Base-by-base conservation (phyloP, 805 yeast genomes). In the Sugiyamaella qingdaonensis region DNA sequence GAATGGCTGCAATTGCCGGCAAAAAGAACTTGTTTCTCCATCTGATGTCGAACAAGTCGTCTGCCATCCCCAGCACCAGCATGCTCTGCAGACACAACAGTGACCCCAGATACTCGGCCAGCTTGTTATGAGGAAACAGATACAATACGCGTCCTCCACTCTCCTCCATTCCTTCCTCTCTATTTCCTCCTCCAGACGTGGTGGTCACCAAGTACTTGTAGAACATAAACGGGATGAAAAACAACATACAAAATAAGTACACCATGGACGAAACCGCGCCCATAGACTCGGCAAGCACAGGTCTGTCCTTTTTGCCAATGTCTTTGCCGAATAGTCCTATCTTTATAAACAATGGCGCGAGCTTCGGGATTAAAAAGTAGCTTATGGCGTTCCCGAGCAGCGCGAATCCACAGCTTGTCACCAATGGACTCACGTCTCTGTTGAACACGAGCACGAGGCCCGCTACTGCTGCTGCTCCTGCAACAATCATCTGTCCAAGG, bases 11-110 rank as follows among this genome's bases (percentile, higher is more conserved):
- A 51, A 94, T 81, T 0, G 96, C 96, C 0, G 99, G 99, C 59
- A 94, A 67, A 63, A 94, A 89, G 72, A 94, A 89, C 74, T 94
- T 94, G 73, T 94, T 96, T 65, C 99, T 78, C 99, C 99, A 94
- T 61, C 96, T 79, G 58, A 94, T 82, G 69, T 94, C 99, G 65
- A 94, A 94, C 62, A 94, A 75, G 72, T 94, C 99, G 69, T 94
- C 99, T 46, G 95, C 86, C 31, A 94, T 76, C 0, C 99, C 99
- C 43, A 94, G 73, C 42, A 94, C 72, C 13, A 90, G 77, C 67
- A 94, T 91, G 59, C 89, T 81, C 69, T 89, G 89, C 46, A 94
- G 70, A 56, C 95, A 88, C 55, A 94, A 71, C 9, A 92, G 74
- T 3, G 95, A 95, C 62, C 95, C 83, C 58, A 94, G 76, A 68